These are phyloP conservation scores for Vitis cinerea DNA, from an alignment of 164 flowering plant genomes.

Conservation along the genomic window DNA sequence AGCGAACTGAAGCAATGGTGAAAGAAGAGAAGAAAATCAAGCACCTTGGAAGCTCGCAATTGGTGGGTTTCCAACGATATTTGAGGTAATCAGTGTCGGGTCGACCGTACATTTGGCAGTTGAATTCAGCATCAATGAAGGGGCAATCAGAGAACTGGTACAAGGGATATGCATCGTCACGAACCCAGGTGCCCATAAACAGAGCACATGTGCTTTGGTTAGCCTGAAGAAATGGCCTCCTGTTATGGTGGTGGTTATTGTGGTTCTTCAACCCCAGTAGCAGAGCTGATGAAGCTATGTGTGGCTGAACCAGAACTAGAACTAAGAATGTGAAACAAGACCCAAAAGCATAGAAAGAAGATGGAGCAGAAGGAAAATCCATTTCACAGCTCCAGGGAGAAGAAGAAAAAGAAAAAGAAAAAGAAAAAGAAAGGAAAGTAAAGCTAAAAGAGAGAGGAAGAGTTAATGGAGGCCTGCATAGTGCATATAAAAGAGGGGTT, in stretches of 20 bases:
- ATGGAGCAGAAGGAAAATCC: constrained; percentile 2
- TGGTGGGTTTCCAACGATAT: constrained; percentile 74
- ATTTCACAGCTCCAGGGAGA: constrained; percentile 10
- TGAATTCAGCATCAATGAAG: constrained; percentile 73
- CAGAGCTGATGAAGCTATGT: constrained; percentile 34
- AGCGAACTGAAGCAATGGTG: not conserved
- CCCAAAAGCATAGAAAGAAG: constrained; percentile 4
- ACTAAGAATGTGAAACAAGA: not conserved
- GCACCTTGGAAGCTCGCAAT: constrained; percentile 83
- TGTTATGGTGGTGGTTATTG: constrained; percentile 16
- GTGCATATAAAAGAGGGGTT: not conserved
- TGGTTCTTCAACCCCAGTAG: constrained; percentile 37
- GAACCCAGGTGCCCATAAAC: constrained; percentile 73
- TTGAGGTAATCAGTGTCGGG: constrained; percentile 82
- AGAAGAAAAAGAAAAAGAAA: not conserved
- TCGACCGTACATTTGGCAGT: constrained; percentile 79
- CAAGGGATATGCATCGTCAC: constrained; percentile 61
- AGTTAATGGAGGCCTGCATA: too few relatives aligned
- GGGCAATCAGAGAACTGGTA: constrained; percentile 64
- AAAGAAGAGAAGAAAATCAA: not conserved
- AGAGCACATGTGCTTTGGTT: constrained; percentile 56
- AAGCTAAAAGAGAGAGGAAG: not conserved
- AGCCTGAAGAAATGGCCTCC: constrained; percentile 31
- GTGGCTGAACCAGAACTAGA: constrained; percentile 7
- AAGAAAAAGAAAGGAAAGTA: not conserved